phyloP scores from a whole-genome alignment of 2,329 filamentous ascomycete genomes.

The Sclerotiophoma versabilis region DNA sequence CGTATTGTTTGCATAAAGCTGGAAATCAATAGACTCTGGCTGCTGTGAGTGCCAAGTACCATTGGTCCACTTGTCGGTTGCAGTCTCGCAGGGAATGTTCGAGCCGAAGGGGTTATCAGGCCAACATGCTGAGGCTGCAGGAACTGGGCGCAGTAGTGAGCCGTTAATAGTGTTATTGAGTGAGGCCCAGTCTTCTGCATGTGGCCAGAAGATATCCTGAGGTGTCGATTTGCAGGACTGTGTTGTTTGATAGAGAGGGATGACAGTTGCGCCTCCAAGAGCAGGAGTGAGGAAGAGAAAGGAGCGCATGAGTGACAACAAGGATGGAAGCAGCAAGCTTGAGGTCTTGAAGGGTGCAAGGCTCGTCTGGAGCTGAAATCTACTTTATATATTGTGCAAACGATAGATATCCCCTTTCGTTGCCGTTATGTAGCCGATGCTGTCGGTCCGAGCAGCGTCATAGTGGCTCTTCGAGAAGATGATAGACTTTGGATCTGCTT shows the following conservation, averaged over 20 bases:
- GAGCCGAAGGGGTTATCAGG: constrained; percentile 37
- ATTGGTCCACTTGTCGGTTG: constrained; percentile 39
- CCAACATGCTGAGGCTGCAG: constrained; percentile 26
- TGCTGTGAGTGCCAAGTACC: constrained; percentile 38
- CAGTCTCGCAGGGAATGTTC: constrained; percentile 28
- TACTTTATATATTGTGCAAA: too few species aligned
- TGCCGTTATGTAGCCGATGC: too few species aligned
- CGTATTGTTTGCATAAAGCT: constrained; percentile 44
- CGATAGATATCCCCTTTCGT: too few species aligned
- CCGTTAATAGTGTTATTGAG: constrained; percentile 44
- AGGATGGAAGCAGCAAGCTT: too few species aligned
- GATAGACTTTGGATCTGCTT: too few species aligned
- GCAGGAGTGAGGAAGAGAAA: background rate
- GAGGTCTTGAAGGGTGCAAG: too few species aligned
- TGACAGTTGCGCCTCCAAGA: background rate
- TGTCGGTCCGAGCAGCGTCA: too few species aligned
- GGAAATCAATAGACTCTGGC: constrained; percentile 43
- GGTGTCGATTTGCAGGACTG: constrained; percentile 4
- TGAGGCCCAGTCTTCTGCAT: constrained; percentile 26
- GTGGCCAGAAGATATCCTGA: constrained; percentile 3
- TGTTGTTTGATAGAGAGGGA: background rate
- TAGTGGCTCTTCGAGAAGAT: too few species aligned
- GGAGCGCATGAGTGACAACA: background rate
- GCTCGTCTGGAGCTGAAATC: too few species aligned
- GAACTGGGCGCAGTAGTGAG: constrained; percentile 40